Percentiles rank a stretch among this genome's conserved stretches.
These are phyloP conservation scores for Mycosphaerella arachidis DNA, from an alignment of 2,329 filamentous ascomycete species.

Conservation along the genomic window DNA sequence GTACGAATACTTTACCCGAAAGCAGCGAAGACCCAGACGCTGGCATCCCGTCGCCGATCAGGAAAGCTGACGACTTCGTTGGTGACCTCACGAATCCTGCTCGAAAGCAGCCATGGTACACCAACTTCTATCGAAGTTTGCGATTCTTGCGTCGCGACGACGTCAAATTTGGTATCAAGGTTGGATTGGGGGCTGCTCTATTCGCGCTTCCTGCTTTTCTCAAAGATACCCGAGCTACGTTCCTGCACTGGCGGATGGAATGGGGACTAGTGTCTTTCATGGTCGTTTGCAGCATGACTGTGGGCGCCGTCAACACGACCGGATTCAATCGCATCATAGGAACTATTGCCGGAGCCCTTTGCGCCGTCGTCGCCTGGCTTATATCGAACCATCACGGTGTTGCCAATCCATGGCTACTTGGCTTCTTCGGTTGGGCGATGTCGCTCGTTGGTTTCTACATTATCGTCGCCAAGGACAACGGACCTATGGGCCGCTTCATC, in stretches of 20 bases:
- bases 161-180: constrained; percentile 80
- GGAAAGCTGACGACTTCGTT: constrained; percentile 30
- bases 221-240: constrained; percentile 69
- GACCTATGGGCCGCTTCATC: constrained; percentile 87
- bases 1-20: constrained; percentile 22
- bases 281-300: constrained; percentile 97
- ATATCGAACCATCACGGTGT: constrained; percentile 49
- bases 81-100: constrained; percentile 14
- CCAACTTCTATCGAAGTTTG: constrained; percentile 53
- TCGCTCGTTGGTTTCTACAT: constrained; percentile 76
- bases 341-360: constrained; percentile 73
- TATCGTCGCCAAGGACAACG: constrained; percentile 77
- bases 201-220: constrained; percentile 90
- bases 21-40: constrained; percentile 22
- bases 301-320: constrained; percentile 91
- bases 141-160: constrained; percentile 60
- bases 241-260: constrained; percentile 86
- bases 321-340: constrained; percentile 81
- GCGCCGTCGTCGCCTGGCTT: constrained; percentile 74
- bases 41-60: constrained; percentile 27
- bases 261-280: constrained; percentile 97
- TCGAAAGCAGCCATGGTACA: constrained; percentile 33
- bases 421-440: constrained; percentile 71
- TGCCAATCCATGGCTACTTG: constrained; percentile 70
- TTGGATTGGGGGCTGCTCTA: constrained; percentile 80